phyloP scores from a whole-genome alignment of 768 basidiomycete species.

The Russula griseocarnosa region DNA sequence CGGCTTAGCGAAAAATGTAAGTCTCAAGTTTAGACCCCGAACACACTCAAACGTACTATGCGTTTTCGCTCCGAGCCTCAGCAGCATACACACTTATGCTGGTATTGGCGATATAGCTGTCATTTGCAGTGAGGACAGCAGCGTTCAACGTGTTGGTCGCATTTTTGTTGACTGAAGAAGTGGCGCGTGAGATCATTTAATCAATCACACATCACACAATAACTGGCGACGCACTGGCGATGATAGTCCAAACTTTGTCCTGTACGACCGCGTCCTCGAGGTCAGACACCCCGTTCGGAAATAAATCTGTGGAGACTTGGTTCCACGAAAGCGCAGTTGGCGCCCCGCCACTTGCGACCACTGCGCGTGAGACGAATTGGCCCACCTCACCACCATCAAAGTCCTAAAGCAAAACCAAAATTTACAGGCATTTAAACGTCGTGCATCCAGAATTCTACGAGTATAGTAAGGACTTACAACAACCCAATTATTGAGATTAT shows the following conservation, averaged over 20 bases:
- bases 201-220: background rate
- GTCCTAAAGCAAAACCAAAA: conserved; percentile 40
- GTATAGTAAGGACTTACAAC: conserved; percentile 45
- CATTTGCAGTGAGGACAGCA: conserved; percentile 34
- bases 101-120: conserved; percentile 40
- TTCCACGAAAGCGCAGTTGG: conserved; percentile 45
- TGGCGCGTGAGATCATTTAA: conserved; percentile 35
- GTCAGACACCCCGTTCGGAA: conserved; percentile 44
- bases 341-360: conserved; percentile 34
- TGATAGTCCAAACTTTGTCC: conserved; percentile 51
- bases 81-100: conserved; percentile 44
- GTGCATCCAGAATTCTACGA: background rate
- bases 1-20: conserved; percentile 11
- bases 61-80: conserved; percentile 55
- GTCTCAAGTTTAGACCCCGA: background rate
- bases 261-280: conserved; percentile 46
- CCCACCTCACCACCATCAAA: conserved; percentile 58
- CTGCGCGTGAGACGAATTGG: conserved; percentile 40
- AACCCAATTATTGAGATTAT: conserved; percentile 52
- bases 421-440: background rate
- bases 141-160: conserved; percentile 29
- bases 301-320: conserved; percentile 40
- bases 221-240: conserved; percentile 44
- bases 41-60: conserved; percentile 40
- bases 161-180: conserved; percentile 37